A percentile compares a stretch with the other conserved stretches of the same genome.
These are phyloP conservation scores for Aspergillus carlsbadensis DNA, from an alignment of 495 filamentous ascomycete species.

Conservation along the genomic window DNA sequence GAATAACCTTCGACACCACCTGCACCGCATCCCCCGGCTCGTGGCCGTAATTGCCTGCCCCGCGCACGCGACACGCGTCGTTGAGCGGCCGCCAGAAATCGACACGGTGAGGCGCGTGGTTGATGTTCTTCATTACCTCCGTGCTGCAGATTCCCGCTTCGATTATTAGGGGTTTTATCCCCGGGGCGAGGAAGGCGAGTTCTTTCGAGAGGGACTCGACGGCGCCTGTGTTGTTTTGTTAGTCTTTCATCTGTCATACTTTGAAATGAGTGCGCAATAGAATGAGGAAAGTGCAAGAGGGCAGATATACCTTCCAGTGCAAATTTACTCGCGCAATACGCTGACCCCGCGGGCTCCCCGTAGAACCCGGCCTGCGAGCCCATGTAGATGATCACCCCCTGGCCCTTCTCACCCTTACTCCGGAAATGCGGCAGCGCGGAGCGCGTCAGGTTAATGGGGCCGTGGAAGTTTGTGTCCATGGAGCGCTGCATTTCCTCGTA, in stretches of 20 bases:
- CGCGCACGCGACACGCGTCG: background rate
- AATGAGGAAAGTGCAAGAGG: too few relatives aligned
- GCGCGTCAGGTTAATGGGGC: slow-evolving; percentile 4
- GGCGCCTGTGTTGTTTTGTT: background rate
- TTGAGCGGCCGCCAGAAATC: slow-evolving; percentile 9
- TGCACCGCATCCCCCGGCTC: slow-evolving; percentile 7
- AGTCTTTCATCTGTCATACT: background rate
- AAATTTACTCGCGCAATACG: slow-evolving; percentile 3
- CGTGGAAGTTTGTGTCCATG: slow-evolving; percentile 1
- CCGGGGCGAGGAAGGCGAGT: background rate
- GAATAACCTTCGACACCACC: background rate
- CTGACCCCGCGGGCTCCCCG: background rate
- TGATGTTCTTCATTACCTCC: slow-evolving; percentile 6
- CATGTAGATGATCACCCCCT: slow-evolving; percentile 5
- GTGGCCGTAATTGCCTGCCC: slow-evolving; percentile 1
- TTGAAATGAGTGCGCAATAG: too few relatives aligned
- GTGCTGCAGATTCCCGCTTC: slow-evolving; percentile 2
- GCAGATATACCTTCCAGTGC: slow-evolving; percentile 4
- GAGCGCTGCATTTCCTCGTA: background rate
- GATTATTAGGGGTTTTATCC: slow-evolving; percentile 6
- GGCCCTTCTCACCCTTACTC: background rate
- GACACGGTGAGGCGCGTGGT: slow-evolving; percentile 4
- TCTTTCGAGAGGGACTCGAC: slow-evolving; percentile 6
- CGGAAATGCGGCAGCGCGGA: slow-evolving; percentile 4
- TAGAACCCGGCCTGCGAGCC: slow-evolving; percentile 3